Percentiles rank a stretch among this genome's conserved stretches.
phyloP scores from a whole-genome alignment of 345 rosid genomes.

The Diplotaxis tenuifolia region DNA sequence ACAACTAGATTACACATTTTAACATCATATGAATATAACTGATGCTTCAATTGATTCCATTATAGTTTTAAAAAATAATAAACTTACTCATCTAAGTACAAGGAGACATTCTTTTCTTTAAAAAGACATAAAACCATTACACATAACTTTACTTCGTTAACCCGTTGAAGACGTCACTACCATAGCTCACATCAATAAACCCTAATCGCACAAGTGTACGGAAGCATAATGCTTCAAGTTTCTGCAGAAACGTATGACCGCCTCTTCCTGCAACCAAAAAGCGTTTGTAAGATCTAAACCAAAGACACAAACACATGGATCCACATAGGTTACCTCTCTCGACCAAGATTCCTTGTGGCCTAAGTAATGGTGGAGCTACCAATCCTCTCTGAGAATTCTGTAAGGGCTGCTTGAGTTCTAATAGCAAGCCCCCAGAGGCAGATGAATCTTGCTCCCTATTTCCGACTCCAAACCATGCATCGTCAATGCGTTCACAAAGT shows the following conservation, averaged over 20 bases:
- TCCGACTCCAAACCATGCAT: neutral
- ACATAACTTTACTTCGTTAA: constrained; percentile 40
- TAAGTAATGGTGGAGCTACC: constrained; percentile 15
- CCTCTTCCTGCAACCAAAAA: constrained; percentile 41
- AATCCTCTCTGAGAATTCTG: constrained; percentile 41
- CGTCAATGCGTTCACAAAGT: constrained; percentile 28
- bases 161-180: constrained; percentile 64
- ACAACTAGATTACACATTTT: neutral
- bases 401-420: neutral
- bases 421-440: neutral
- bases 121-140: neutral
- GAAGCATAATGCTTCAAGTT: constrained; percentile 39
- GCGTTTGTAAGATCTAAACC: neutral
- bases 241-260: constrained; percentile 34
- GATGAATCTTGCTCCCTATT: constrained; percentile 31
- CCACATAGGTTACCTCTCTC: constrained; percentile 43
- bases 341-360: constrained; percentile 24
- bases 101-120: neutral
- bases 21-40: neutral
- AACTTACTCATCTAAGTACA: neutral
- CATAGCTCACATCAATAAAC: constrained; percentile 48
- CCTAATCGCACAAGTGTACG: constrained; percentile 61
- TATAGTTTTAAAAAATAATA: neutral
- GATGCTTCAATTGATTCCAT: neutral
- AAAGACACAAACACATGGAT: neutral